phyloP scores from a whole-genome alignment of 2,329 filamentous ascomycete genomes.

The Hirsutella thompsonii region DNA sequence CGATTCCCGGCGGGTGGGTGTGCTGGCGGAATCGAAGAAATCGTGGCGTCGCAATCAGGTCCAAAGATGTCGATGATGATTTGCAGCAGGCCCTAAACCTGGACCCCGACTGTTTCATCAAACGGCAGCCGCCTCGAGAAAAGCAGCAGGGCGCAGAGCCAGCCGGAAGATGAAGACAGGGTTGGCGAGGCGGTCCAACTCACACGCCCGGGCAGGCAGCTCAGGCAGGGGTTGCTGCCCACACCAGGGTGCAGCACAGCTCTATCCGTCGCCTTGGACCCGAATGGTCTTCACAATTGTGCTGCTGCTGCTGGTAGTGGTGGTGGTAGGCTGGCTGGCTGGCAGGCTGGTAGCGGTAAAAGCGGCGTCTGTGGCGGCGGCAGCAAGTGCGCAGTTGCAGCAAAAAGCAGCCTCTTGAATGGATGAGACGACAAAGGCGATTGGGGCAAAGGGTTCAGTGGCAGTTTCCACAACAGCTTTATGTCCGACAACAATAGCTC shows the following conservation, averaged over 20 bases:
- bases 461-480: neutral
- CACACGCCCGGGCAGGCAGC: too few species aligned
- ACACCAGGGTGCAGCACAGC: too few species aligned
- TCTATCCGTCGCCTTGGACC: too few species aligned
- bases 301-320: too few species aligned
- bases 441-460: neutral
- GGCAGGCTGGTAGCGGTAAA: neutral
- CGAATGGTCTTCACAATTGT: too few species aligned
- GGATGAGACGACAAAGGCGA: neutral
- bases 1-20: neutral
- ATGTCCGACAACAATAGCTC: too few species aligned
- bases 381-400: neutral
- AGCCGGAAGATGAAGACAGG: too few species aligned
- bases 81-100: neutral
- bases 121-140: too few species aligned
- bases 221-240: too few species aligned
- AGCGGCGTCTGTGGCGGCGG: neutral
- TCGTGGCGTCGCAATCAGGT: neutral
- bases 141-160: too few species aligned
- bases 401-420: neutral
- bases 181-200: too few species aligned
- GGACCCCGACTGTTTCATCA: neutral
- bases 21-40: neutral
- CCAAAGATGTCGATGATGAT: neutral
- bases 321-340: too few species aligned